Percentiles rank a stretch among this genome's conserved stretches.
phyloP scores from a whole-genome alignment of 1,139 yeast genomes.

The Barnettozyma hawaiiensis region DNA sequence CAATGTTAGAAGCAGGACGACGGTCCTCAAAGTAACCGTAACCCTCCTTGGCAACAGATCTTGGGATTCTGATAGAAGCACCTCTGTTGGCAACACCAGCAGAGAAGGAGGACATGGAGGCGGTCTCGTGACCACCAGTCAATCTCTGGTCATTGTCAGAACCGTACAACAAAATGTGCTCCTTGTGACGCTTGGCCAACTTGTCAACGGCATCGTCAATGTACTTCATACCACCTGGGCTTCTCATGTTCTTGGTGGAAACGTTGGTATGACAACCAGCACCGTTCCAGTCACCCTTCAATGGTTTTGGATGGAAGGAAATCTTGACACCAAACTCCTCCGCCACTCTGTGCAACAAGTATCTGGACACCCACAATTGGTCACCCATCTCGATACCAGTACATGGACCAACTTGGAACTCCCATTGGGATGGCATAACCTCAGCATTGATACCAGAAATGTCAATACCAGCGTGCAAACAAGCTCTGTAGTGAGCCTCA shows the following conservation, averaged over 20 bases:
- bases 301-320: slow-evolving; percentile 98
- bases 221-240: slow-evolving; percentile 90
- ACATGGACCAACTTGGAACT: slow-evolving; percentile 99
- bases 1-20: slow-evolving; percentile 99
- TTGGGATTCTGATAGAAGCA: slow-evolving; percentile 96
- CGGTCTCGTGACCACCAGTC: slow-evolving; percentile 98
- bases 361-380: slow-evolving; percentile 94
- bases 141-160: slow-evolving; percentile 90
- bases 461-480: slow-evolving; percentile 84
- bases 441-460: slow-evolving; percentile 98
- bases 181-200: slow-evolving; percentile 93
- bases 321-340: slow-evolving; percentile 99
- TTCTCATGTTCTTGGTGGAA: slow-evolving; percentile 87
- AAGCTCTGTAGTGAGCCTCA: slow-evolving; percentile 98
- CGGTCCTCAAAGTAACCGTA: slow-evolving; percentile 98
- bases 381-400: slow-evolving; percentile 95
- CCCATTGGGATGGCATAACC: slow-evolving; percentile 99
- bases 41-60: slow-evolving; percentile 97
- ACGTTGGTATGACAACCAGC: slow-evolving; percentile 99
- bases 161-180: slow-evolving; percentile 94
- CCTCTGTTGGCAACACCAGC: slow-evolving; percentile 99
- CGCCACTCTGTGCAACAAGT: slow-evolving; percentile 87
- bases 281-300: slow-evolving; percentile 99
- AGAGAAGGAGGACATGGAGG: slow-evolving; percentile 83
- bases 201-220: slow-evolving; percentile 91